Base-by-base conservation (phyloP, 2,329 filamentous ascomycete species). In the Fusarium vanettenii region DNA sequence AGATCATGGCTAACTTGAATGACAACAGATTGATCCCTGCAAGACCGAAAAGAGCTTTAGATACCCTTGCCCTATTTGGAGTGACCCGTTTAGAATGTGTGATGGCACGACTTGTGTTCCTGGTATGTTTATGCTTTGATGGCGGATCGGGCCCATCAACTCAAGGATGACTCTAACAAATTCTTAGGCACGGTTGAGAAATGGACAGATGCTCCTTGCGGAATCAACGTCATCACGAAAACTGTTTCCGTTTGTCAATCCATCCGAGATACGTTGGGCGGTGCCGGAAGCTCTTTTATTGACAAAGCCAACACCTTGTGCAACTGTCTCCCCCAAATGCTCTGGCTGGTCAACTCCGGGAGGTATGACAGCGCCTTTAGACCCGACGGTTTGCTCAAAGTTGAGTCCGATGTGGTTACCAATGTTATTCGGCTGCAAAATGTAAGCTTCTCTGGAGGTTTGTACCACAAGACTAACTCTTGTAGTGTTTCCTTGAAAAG, bases 1-100 rank as follows among this genome's bases (percentile, higher is more conserved):
- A 41, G 20, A 66, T 33, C 20, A 50, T 29, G 16, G 25, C 55
- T 66, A n/a, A 66, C 31, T 18, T 1, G 8, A 4, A 14, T 16
- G 31, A 5, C 29, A 52, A 60, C 13, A 66, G 55, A 11, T 60
- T 22, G 55, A 66, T 52, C 31, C 63, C 9, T 66, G 63, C 41
- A 66, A 66, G 41, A 66, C 63, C 14, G 60, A 10, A 29, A 37
- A 35, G 20, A 52, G 31, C 10, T 60, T 60, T n/a, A 48, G 39
- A n/a, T 60, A 66, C 33, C 52, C 63, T 14, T 66, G 63, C 9
- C 63, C 63, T 11, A 66, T n/a, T 18, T 60, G 39, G 39, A 66
- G 43, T 13, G 8, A 66, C 9, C 63, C 55, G 8, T 18, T 14
- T 22, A 50, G 35, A 22, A 27, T 52, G n/a, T 66, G 63, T 31